Evolutionary conservation across 768 basidiomycete species (phyloP), one percentile per base, ranked within the genome.

Genomic region (Lactarius akahatsu): DNA sequence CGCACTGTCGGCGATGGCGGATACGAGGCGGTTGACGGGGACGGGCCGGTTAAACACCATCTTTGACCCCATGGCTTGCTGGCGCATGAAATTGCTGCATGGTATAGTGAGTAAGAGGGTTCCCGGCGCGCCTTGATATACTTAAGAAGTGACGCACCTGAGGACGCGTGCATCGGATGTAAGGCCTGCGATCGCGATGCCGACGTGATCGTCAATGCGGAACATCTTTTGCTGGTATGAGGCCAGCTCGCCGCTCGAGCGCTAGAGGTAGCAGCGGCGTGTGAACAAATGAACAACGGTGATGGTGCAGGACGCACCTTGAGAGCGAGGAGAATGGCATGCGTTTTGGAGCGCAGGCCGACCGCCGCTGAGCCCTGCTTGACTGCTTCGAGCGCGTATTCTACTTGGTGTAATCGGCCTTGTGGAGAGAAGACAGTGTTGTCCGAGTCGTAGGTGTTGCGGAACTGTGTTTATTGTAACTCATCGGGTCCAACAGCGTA

Each of bases 211-310:
- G 75, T 99, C 97, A 87, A 99, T 96, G 74, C 95, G 85, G 78
- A 96, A 97, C 90, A 98, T 92, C 85, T 99, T 98, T 81, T 98
- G 96, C 76, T 99, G 97, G 83, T 98, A 98, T n/a, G 93, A 94
- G 18, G 97, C 96, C 61, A 99, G 85, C 77, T 98, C 96, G 67
- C 97, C 97, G 16, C 94, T 96, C 34, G 97, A 98, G 77, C 96
- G 86, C 97, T 99, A 11, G 45, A 47, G 43, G 18, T 43, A 16
- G 43, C 43, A 10, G 20, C 43, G 38, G 52, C 59, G 57, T 16
- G 32, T 54, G 55, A 57, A 57, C 40, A n/a, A 38, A 1, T 1
- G 18, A 57, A 7, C 8, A 1, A 20, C 11, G 6, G 16, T 45
- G 43, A 45, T 10, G 3, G 20, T 20, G 10, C 0, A 43, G 4